Evolutionary conservation across 2,329 filamentous ascomycete species (phyloP).

Genomic region (Penicillium crustosum): DNA sequence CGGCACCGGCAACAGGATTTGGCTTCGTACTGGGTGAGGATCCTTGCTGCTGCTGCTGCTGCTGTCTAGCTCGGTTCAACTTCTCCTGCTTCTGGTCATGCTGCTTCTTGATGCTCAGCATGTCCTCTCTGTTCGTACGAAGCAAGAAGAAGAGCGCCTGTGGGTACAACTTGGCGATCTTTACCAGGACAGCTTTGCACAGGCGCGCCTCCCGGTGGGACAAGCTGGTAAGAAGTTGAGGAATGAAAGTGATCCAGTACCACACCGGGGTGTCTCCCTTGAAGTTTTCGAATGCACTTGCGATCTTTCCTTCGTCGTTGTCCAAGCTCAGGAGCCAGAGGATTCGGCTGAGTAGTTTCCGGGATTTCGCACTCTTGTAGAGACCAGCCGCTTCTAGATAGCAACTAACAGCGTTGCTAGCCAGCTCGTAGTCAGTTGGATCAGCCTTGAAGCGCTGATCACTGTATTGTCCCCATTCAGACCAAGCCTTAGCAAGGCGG

Average conservation of each 20-base stretch:
- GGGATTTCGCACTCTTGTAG: conserved; percentile 95
- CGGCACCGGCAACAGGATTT: conserved; percentile 45
- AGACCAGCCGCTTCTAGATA: conserved; percentile 94
- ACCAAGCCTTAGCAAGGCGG: conserved; percentile 94
- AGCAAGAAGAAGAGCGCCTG: conserved; percentile 96
- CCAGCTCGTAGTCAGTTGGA: conserved; percentile 74
- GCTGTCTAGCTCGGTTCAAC: conserved; percentile 63
- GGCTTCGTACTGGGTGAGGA: conserved; percentile 40
- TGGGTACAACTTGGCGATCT: conserved; percentile 93
- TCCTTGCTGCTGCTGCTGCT: conserved; percentile 44
- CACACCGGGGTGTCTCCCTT: conserved; percentile 97
- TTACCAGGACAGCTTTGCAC: conserved; percentile 80
- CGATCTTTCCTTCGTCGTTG: conserved; percentile 78
- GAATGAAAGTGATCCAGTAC: conserved; percentile 99
- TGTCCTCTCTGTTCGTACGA: conserved; percentile 89
- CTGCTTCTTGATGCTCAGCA: conserved; percentile 85
- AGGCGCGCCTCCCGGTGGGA: conserved; percentile 88
- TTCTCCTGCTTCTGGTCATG: conserved; percentile 67
- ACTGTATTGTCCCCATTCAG: conserved; percentile 98
- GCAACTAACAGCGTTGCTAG: conserved; percentile 88
- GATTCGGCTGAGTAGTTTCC: conserved; percentile 89
- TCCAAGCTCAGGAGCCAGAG: conserved; percentile 95
- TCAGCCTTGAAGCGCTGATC: conserved; percentile 95
- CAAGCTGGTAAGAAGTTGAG: conserved; percentile 87
- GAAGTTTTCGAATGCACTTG: conserved; percentile 87